Evolutionary conservation across 2,329 filamentous ascomycete species (phyloP).

Genomic region (Raffaelea albimanens): DNA sequence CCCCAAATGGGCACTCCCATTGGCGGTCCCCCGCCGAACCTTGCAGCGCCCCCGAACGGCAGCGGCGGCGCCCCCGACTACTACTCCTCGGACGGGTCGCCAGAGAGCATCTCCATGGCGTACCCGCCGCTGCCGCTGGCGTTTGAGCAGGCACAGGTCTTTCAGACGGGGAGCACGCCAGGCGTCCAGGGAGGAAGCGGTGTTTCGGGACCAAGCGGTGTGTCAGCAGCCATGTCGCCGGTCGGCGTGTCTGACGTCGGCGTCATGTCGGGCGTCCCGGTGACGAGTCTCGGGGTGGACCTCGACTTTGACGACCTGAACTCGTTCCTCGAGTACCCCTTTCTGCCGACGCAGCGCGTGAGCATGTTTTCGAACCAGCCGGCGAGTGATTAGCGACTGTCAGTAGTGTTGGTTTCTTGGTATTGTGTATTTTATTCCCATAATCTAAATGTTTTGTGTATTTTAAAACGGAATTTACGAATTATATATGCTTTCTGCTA

Average conservation of each 20-base stretch:
- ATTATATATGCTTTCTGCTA: no score
- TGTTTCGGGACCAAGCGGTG: slow-evolving; percentile 27
- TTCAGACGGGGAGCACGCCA: slow-evolving; percentile 27
- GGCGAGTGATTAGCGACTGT: no score
- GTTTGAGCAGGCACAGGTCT: slow-evolving; percentile 21
- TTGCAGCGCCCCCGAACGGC: no score
- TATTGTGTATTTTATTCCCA: no score
- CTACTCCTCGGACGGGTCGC: not conserved
- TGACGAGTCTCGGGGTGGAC: slow-evolving; percentile 8
- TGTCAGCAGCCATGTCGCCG: slow-evolving; percentile 21
- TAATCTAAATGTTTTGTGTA: no score
- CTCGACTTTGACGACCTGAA: slow-evolving; percentile 25
- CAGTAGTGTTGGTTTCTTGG: no score
- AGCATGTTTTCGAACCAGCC: slow-evolving; percentile 17
- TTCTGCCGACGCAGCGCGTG: not conserved
- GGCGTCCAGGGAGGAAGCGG: slow-evolving; percentile 28
- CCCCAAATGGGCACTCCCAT: no score
- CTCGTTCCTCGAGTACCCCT: not conserved
- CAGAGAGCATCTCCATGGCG: slow-evolving; percentile 1
- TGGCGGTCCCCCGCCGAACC: no score
- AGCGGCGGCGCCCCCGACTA: no score
- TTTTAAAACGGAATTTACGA: no score
- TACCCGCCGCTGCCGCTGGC: slow-evolving; percentile 1
- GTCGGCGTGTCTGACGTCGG: slow-evolving; percentile 26
- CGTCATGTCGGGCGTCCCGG: slow-evolving; percentile 27